phyloP scores from a whole-genome alignment of 2,329 filamentous ascomycete species.

The Fusarium dimerum region DNA sequence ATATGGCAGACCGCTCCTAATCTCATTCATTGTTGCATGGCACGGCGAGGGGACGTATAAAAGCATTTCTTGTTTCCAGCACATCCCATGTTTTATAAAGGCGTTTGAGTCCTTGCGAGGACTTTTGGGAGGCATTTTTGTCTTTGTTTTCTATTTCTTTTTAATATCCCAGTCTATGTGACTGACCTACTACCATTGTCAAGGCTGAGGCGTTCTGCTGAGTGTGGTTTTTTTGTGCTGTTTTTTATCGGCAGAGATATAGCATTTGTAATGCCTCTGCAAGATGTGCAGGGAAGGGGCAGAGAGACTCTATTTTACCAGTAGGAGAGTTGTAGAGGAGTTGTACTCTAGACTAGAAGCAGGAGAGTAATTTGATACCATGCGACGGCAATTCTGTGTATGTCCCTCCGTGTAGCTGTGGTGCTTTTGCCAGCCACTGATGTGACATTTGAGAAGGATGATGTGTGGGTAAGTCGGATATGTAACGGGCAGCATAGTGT shows the following conservation, averaged over 20 bases:
- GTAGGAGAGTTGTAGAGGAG: not conserved
- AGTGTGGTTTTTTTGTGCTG: conserved; percentile 14
- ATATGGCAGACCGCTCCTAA: conserved; percentile 10
- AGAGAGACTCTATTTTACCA: not conserved
- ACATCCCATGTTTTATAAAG: conserved; percentile 13
- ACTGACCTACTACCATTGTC: conserved; percentile 11
- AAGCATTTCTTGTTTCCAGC: conserved; percentile 22
- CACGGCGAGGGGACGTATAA: conserved; percentile 35
- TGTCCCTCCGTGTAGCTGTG: not conserved
- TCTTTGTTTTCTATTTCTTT: conserved; percentile 19
- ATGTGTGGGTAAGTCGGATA: too few species aligned
- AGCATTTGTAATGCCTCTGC: conserved; percentile 30
- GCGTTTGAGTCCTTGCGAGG: conserved; percentile 25
- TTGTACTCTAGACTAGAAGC: not conserved
- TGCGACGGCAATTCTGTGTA: not conserved
- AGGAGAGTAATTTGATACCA: not conserved
- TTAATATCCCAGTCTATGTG: conserved; percentile 18
- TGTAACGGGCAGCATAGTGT: too few species aligned
- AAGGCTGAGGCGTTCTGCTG: conserved; percentile 25
- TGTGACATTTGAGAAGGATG: too few species aligned
- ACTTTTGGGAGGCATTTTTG: conserved; percentile 20
- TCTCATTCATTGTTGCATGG: conserved; percentile 34
- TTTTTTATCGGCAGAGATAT: conserved; percentile 19
- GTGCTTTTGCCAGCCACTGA: too few species aligned
- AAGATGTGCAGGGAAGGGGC: not conserved